These are phyloP conservation scores for Cochliopodium minus DNA, from an alignment of 208 protist genomes.

Conservation along the genomic window DNA sequence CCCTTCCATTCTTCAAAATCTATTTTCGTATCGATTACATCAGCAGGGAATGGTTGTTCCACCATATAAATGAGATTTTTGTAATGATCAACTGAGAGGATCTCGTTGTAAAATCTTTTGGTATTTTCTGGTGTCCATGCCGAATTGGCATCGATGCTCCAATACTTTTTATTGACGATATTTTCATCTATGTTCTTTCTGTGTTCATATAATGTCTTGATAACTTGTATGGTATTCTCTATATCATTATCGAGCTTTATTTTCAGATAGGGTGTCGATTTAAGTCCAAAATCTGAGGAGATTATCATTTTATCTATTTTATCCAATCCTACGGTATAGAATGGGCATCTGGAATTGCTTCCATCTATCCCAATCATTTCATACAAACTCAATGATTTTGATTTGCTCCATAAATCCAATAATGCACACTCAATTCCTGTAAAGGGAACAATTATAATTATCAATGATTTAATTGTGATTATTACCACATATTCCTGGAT, in stretches of 20 bases:
- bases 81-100: too few species aligned
- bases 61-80: too few species aligned
- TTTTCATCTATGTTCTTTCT: neutral
- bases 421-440: conserved; percentile 9
- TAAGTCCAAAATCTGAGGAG: neutral
- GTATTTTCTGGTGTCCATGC: conserved; percentile 4
- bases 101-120: neutral
- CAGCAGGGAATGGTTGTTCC: conserved; percentile 13
- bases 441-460: neutral
- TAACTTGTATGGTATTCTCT: neutral
- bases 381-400: neutral
- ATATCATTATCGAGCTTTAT: conserved; percentile 1
- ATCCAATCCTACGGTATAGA: conserved; percentile 9
- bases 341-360: neutral
- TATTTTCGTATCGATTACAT: neutral
- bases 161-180: neutral
- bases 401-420: conserved; percentile 1
- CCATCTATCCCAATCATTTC: neutral
- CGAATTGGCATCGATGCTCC: conserved; percentile 12
- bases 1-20: neutral
- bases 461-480: neutral
- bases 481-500: neutral
- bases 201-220: neutral
- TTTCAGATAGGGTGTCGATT: conserved; percentile 5
- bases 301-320: neutral